Evolutionary conservation across 2,329 filamentous ascomycete genomes (phyloP), one percentile per base, ranked within the genome.

Genomic region (Fusarium sp.): DNA sequence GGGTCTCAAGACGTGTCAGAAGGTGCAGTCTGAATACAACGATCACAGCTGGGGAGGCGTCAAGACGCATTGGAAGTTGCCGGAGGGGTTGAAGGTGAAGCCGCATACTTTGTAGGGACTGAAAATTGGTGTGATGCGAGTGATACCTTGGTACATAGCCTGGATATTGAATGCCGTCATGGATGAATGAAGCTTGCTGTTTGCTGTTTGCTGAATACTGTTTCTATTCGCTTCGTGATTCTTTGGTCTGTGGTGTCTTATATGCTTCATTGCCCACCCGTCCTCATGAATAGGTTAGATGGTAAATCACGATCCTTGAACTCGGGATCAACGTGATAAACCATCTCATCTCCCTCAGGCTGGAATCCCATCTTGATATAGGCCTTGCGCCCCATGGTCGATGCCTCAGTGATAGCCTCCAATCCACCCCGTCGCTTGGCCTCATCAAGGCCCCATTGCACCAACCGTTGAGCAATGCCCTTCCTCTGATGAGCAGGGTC

Each of bases 41-140:
- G 90, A 92, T 67, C 93, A 97, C 85, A 95, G 93, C 81, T 98
- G 95, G 95, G 91, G 87, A 31, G 88, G 88, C 0, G 84, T 94
- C 62, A 89, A 90, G 82, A 87, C 91, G 50, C 89, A 93, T 79
- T 93, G 92, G 86, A 83, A 84, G 78, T 78, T 78, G 77, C 85
- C 86, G 0, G 82, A 83, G 39, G 84, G 81, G 1, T 65, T 76
- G 35, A 70, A 80, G 67, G 78, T 82, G 13, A 79, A 77, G 60
- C 62, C 69, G 14, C 78, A 79, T 41, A 68, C 76, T 18, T 58
- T 76, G 4, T 76, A 54, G 24, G 41, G 24, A 11, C 22, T 33
- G 60, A 43, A 48, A 67, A 69, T 52, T 24, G 41, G 29, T 11
- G 35, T 16, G 16, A 18, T 31, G 16, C 31, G 45, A 63, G 37